Conservation (phyloP, 2,329 filamentous ascomycete genomes). For the Tolypocladium album region DNA sequence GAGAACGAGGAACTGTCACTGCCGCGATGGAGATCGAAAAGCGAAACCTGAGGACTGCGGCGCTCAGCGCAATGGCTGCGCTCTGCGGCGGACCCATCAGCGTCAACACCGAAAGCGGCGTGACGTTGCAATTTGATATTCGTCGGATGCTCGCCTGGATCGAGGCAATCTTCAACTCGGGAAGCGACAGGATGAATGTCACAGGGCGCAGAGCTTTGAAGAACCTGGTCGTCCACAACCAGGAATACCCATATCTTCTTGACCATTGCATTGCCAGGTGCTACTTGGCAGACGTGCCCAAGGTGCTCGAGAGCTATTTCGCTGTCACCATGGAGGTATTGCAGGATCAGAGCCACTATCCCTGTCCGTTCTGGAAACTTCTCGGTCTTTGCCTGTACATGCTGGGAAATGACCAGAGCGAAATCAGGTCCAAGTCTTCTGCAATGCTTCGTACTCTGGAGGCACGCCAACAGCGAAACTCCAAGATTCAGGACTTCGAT, state of each 20-base stretch:
- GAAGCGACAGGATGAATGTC: slow-evolving; percentile 82
- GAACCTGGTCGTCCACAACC: slow-evolving; percentile 84
- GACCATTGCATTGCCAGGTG: slow-evolving; percentile 88
- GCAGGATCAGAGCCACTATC: slow-evolving; percentile 71
- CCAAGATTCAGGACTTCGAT: slow-evolving; percentile 92
- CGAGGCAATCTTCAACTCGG: slow-evolving; percentile 84
- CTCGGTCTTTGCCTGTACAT: slow-evolving; percentile 84
- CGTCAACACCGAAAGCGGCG: slow-evolving; percentile 78
- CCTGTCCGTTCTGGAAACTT: slow-evolving; percentile 81
- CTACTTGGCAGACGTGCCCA: slow-evolving; percentile 70
- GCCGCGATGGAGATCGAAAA: slow-evolving; percentile 97
- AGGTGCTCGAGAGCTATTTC: slow-evolving; percentile 91
- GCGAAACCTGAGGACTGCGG: slow-evolving; percentile 78
- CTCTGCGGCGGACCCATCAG: slow-evolving; percentile 80
- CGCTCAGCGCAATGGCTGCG: slow-evolving; percentile 89
- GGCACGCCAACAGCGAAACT: slow-evolving; percentile 65
- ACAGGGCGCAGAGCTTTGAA: slow-evolving; percentile 82
- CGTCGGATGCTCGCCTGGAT: slow-evolving; percentile 92
- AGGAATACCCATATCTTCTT: slow-evolving; percentile 72
- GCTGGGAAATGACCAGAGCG: slow-evolving; percentile 81
- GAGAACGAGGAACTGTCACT: slow-evolving; percentile 67
- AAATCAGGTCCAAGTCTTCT: slow-evolving; percentile 80
- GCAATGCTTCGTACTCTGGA: slow-evolving; percentile 73
- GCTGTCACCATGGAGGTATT: slow-evolving; percentile 83
- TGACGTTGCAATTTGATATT: slow-evolving; percentile 84